These are phyloP conservation scores for Xerocomellus chrysenteron DNA, from an alignment of 768 basidiomycete genomes.

Conservation along the genomic window DNA sequence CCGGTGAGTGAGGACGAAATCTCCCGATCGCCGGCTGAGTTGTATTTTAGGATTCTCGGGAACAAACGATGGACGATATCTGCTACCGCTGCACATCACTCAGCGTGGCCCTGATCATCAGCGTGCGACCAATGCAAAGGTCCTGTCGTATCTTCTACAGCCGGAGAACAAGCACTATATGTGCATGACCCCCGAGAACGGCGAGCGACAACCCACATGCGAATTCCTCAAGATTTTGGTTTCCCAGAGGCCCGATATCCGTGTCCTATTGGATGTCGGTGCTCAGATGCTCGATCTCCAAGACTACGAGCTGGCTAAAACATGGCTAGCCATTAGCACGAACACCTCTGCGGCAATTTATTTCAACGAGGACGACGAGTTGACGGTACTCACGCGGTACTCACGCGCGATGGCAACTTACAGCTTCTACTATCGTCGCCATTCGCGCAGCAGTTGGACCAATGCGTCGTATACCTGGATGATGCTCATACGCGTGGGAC, in stretches of 20 bases:
- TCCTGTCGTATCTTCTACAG: no score
- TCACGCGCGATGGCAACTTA: no score
- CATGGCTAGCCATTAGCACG: conserved; percentile 13
- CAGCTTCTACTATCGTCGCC: no score
- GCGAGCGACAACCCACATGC: conserved; percentile 9
- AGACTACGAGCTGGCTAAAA: conserved; percentile 38
- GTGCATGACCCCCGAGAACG: conserved; percentile 11
- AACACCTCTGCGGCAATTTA: conserved; percentile 43
- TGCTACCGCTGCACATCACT: conserved; percentile 17
- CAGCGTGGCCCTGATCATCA: conserved; percentile 21
- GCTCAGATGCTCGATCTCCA: conserved; percentile 43
- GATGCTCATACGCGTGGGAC: conserved; percentile 52
- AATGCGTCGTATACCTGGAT: conserved; percentile 43
- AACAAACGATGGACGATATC: conserved; percentile 48
- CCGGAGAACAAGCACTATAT: conserved; percentile 19
- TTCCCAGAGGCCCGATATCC: conserved; percentile 33
- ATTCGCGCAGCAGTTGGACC: no score
- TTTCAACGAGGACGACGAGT: conserved; percentile 15
- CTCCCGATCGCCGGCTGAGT: not conserved
- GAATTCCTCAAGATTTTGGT: conserved; percentile 35
- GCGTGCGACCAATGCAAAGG: no score
- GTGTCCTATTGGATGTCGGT: conserved; percentile 32
- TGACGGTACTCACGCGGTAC: no score
- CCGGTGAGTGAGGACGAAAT: not conserved
- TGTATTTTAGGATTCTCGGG: conserved; percentile 42